Conservation (phyloP, 2,329 filamentous ascomycete genomes). For the Elsinoe perseae region DNA sequence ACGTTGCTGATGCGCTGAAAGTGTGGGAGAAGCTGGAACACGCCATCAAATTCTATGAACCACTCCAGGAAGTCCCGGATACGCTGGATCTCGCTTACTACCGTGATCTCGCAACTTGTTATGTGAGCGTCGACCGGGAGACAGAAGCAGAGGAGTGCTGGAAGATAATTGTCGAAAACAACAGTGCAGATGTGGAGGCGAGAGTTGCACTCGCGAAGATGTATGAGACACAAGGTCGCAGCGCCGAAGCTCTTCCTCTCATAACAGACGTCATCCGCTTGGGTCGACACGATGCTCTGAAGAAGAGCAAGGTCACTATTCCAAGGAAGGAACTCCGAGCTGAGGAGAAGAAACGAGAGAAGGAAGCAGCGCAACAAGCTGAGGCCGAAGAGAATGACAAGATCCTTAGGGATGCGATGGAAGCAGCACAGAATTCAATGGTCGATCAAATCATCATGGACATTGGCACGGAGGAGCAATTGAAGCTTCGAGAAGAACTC, state of each 20-base stretch:
- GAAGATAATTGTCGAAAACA: conserved; percentile 62
- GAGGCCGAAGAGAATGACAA: background rate
- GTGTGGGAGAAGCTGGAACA: conserved; percentile 45
- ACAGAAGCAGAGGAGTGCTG: conserved; percentile 71
- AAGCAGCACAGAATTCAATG: conserved; percentile 2
- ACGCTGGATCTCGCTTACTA: conserved; percentile 44
- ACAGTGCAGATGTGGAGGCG: conserved; percentile 65
- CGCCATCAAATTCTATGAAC: conserved; percentile 52
- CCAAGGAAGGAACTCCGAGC: conserved; percentile 6
- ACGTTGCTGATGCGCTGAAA: conserved; percentile 55
- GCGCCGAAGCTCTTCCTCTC: conserved; percentile 68
- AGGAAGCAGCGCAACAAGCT: background rate
- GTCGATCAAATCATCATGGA: conserved; percentile 7
- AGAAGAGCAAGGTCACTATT: conserved; percentile 34
- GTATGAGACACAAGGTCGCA: conserved; percentile 63
- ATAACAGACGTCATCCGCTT: conserved; percentile 67
- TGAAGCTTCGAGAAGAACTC: background rate
- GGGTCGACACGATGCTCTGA: conserved; percentile 37
- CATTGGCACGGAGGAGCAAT: conserved; percentile 4
- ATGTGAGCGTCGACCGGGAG: conserved; percentile 55
- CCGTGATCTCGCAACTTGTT: conserved; percentile 57
- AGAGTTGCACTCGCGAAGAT: conserved; percentile 74
- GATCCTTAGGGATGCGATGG: background rate
- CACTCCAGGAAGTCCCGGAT: conserved; percentile 40
- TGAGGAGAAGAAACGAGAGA: conserved; percentile 3